Percentiles rank a stretch among this genome's conserved stretches.
phyloP scores from a whole-genome alignment of 495 filamentous ascomycete species.

The Penicillium paradoxum region DNA sequence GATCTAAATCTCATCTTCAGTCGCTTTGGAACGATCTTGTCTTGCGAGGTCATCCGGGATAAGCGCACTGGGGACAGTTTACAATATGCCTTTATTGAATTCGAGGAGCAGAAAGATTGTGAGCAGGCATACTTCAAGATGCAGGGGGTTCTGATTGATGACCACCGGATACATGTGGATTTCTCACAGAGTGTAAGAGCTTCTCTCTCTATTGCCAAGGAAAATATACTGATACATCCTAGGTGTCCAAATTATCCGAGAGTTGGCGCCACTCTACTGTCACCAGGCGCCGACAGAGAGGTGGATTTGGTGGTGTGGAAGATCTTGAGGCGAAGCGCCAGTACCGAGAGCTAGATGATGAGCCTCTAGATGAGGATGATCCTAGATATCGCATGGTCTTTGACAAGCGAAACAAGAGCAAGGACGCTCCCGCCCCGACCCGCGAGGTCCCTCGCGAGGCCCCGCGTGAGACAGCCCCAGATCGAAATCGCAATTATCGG shows the following conservation, averaged over 20 bases:
- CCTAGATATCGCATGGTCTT: conserved; percentile 76
- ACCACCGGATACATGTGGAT: conserved; percentile 96
- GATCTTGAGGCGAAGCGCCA: conserved; percentile 85
- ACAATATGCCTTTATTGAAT: conserved; percentile 98
- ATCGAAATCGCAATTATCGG: conserved; percentile 21
- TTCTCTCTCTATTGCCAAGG: neutral
- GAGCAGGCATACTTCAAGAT: conserved; percentile 98
- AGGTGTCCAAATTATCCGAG: conserved; percentile 81
- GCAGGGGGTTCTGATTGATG: conserved; percentile 93
- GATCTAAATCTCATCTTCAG: conserved; percentile 94
- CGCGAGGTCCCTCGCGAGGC: conserved; percentile 6
- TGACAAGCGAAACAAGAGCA: conserved; percentile 46
- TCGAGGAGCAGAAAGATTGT: conserved; percentile 84
- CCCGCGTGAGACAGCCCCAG: conserved; percentile 17
- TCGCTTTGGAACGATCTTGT: conserved; percentile 91
- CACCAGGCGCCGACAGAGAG: conserved; percentile 65
- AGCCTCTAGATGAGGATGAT: conserved; percentile 47
- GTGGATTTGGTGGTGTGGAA: conserved; percentile 86
- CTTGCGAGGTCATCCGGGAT: conserved; percentile 94
- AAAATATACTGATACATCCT: conserved; percentile 18
- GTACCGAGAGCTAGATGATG: conserved; percentile 67
- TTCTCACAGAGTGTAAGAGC: conserved; percentile 88
- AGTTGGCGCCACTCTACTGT: conserved; percentile 88
- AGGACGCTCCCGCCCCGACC: neutral
- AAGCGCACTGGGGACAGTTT: conserved; percentile 90